A percentile compares a stretch with the other conserved stretches of the same genome.
These are phyloP conservation scores for Leptomonas pyrrhocoris DNA, from an alignment of 208 protist genomes.

Conservation along the genomic window DNA sequence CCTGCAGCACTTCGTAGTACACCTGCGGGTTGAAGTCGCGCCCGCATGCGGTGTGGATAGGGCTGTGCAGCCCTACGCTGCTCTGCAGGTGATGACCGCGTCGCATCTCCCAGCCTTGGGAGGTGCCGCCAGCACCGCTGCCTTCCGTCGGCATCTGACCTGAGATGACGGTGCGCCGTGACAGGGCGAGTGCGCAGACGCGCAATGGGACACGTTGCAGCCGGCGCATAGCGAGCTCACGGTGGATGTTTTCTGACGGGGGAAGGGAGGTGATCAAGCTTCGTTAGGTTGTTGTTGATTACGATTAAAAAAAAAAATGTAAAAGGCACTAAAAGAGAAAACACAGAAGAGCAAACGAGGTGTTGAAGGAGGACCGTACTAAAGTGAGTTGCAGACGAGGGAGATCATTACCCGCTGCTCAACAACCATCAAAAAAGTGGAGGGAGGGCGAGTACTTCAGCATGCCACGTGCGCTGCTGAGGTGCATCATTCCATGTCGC, in stretches of 20 bases:
- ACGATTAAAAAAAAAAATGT: too few species aligned
- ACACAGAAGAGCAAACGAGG: too few species aligned
- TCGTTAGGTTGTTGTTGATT: too few species aligned
- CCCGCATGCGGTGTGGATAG: slow-evolving; percentile 77
- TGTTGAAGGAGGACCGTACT: too few species aligned
- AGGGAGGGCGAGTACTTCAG: too few species aligned
- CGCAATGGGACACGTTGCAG: slow-evolving; percentile 14
- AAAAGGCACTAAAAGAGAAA: too few species aligned
- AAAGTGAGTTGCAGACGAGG: too few species aligned
- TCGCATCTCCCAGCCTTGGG: slow-evolving; percentile 56
- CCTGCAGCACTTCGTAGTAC: slow-evolving; percentile 86
- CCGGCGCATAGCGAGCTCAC: slow-evolving; percentile 13
- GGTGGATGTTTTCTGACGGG: background rate
- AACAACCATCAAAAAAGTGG: too few species aligned
- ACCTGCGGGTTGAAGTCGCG: slow-evolving; percentile 79
- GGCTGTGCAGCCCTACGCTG: slow-evolving; percentile 68
- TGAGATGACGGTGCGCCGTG: slow-evolving; percentile 43
- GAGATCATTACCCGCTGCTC: too few species aligned
- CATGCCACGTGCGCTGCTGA: too few species aligned
- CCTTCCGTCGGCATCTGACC: slow-evolving; percentile 65
- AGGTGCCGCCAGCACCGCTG: background rate
- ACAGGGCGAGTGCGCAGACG: slow-evolving; percentile 5
- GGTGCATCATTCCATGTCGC: too few species aligned
- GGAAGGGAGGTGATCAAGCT: too few species aligned
- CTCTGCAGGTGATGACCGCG: slow-evolving; percentile 79